Evolutionary conservation across 2,329 filamentous ascomycete genomes (phyloP).

Genomic region (Pseudogymnoascus sp.): DNA sequence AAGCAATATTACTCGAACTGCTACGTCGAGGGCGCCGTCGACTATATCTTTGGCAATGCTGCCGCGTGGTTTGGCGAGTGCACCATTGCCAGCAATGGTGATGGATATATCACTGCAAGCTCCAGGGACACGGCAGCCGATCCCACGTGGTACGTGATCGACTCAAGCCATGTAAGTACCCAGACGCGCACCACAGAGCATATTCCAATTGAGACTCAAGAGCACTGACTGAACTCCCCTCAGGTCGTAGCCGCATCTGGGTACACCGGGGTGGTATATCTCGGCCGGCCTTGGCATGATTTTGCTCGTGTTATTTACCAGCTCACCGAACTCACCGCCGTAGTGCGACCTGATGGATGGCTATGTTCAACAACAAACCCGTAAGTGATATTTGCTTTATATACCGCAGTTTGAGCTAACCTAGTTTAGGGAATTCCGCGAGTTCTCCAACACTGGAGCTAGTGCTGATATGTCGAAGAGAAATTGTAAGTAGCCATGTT

Average conservation of each 20-base stretch:
- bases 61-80: conserved; percentile 42
- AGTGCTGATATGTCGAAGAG: too few relatives aligned
- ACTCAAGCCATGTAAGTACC: conserved; percentile 38
- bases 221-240: background rate
- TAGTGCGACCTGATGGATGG: conserved; percentile 44
- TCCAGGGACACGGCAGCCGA: conserved; percentile 32
- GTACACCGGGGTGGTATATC: conserved; percentile 33
- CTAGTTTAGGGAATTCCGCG: too few relatives aligned
- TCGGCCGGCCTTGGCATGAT: conserved; percentile 43
- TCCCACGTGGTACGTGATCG: conserved; percentile 43
- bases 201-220: background rate
- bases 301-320: conserved; percentile 43
- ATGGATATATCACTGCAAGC: conserved; percentile 38
- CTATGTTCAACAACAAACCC: background rate
- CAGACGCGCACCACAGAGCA: conserved; percentile 21
- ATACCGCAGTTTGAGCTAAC: too few relatives aligned
- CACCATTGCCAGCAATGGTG: conserved; percentile 20
- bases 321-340: conserved; percentile 35
- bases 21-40: conserved; percentile 46
- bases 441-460: too few relatives aligned
- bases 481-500: too few relatives aligned
- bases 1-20: conserved; percentile 44
- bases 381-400: background rate
- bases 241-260: conserved; percentile 10
- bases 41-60: conserved; percentile 47